Evolutionary conservation across 2,329 filamentous ascomycete species (phyloP).

Genomic region (Aspergillus flavus): DNA sequence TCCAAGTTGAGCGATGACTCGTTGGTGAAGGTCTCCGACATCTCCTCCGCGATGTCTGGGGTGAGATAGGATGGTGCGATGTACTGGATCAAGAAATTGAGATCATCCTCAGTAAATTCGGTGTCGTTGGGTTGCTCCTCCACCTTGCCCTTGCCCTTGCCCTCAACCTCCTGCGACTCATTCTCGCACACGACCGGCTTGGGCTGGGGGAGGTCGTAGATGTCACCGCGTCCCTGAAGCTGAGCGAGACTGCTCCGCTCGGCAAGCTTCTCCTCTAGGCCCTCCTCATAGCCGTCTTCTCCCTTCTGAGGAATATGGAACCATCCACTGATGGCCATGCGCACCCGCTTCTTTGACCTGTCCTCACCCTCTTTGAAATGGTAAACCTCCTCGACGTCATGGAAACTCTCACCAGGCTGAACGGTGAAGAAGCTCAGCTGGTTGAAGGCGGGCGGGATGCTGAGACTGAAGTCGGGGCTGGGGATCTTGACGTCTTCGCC

Average conservation of each 20-base stretch:
- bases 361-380: slow-evolving; percentile 63
- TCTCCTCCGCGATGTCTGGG: slow-evolving; percentile 83
- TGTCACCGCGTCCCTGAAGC: slow-evolving; percentile 85
- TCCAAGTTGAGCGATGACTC: slow-evolving; percentile 82
- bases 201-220: slow-evolving; percentile 78
- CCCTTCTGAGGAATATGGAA: slow-evolving; percentile 96
- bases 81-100: slow-evolving; percentile 89
- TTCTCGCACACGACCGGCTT: slow-evolving; percentile 54
- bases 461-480: slow-evolving; percentile 73
- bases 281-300: slow-evolving; percentile 87
- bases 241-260: slow-evolving; percentile 91
- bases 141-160: slow-evolving; percentile 40
- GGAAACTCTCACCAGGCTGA: slow-evolving; percentile 97
- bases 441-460: slow-evolving; percentile 94
- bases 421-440: slow-evolving; percentile 98
- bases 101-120: slow-evolving; percentile 73
- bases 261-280: slow-evolving; percentile 83
- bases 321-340: slow-evolving; percentile 99
- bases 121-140: slow-evolving; percentile 53
- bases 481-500: slow-evolving; percentile 79
- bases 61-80: slow-evolving; percentile 88
- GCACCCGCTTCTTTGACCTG: slow-evolving; percentile 65
- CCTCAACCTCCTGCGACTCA: slow-evolving; percentile 40
- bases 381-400: slow-evolving; percentile 98
- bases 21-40: slow-evolving; percentile 77